Conservation (phyloP, 257 asterid genomes). For the Solanum gandarillasii region DNA sequence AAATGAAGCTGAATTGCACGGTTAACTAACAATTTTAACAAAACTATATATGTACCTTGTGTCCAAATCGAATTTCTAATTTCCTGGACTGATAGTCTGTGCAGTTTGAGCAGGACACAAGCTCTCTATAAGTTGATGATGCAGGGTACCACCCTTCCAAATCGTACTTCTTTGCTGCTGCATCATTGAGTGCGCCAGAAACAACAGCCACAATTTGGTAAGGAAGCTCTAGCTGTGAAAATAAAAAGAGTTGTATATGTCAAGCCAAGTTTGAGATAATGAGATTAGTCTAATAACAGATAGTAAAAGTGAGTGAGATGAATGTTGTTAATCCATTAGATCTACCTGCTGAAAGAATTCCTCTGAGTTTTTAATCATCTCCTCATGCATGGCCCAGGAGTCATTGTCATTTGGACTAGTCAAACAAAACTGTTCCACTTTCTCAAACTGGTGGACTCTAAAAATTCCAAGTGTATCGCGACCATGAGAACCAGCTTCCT, state of each 20-base stretch:
- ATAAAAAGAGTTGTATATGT: neutral
- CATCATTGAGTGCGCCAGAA: constrained; percentile 89
- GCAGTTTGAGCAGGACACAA: constrained; percentile 94
- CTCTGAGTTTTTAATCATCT: constrained; percentile 81
- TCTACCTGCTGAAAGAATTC: constrained; percentile 77
- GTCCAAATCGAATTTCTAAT: constrained; percentile 82
- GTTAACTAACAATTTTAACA: neutral
- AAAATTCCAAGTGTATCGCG: constrained; percentile 88
- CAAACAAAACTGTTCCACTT: constrained; percentile 88
- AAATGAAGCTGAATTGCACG: neutral
- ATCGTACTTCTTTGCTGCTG: constrained; percentile 95
- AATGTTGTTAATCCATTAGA: neutral
- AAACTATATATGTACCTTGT: too few relatives aligned
- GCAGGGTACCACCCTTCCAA: constrained; percentile 73
- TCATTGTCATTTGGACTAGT: constrained; percentile 69
- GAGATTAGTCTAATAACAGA: neutral
- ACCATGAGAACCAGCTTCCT: constrained; percentile 97
- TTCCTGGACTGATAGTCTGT: constrained; percentile 82
- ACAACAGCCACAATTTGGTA: constrained; percentile 76
- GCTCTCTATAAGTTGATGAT: constrained; percentile 7
- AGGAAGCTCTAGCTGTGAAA: constrained; percentile 65
- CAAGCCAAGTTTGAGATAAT: too few relatives aligned
- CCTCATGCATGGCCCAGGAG: constrained; percentile 95
- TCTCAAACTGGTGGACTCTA: constrained; percentile 88
- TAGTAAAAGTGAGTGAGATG: neutral